Evolutionary conservation across 2,329 filamentous ascomycete genomes (phyloP).

Genomic region (Curvularia sp.): DNA sequence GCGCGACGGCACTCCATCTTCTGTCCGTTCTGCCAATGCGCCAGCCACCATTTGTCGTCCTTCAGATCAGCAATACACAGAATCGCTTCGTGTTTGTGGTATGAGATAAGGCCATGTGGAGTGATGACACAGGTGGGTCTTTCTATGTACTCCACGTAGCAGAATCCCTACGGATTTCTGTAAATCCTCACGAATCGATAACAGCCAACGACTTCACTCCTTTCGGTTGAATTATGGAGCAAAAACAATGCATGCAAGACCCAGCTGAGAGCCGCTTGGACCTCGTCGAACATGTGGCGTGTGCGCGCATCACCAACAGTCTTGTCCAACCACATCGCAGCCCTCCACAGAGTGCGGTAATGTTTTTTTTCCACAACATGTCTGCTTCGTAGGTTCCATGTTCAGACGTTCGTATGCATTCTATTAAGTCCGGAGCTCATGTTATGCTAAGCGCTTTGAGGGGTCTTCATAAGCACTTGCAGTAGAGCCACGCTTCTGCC

Average conservation of each 20-base stretch:
- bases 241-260: constrained; percentile 2
- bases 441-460: not conserved
- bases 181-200: no score
- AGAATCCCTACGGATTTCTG: not conserved
- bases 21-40: not conserved
- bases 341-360: not conserved
- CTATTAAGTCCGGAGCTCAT: not conserved
- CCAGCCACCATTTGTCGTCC: not conserved
- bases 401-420: not conserved
- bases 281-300: constrained; percentile 14
- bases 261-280: not conserved
- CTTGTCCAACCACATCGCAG: not conserved
- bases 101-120: not conserved
- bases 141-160: not conserved
- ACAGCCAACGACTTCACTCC: not conserved
- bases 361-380: not conserved
- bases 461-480: constrained; percentile 3
- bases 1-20: not conserved
- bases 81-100: not conserved
- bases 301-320: constrained; percentile 8
- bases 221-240: not conserved
- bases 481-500: constrained; percentile 14
- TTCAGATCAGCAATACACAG: not conserved
- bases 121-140: not conserved
- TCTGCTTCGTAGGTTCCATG: not conserved